phyloP scores from a whole-genome alignment of 495 filamentous ascomycete species.

The Neurospora tetraspora region DNA sequence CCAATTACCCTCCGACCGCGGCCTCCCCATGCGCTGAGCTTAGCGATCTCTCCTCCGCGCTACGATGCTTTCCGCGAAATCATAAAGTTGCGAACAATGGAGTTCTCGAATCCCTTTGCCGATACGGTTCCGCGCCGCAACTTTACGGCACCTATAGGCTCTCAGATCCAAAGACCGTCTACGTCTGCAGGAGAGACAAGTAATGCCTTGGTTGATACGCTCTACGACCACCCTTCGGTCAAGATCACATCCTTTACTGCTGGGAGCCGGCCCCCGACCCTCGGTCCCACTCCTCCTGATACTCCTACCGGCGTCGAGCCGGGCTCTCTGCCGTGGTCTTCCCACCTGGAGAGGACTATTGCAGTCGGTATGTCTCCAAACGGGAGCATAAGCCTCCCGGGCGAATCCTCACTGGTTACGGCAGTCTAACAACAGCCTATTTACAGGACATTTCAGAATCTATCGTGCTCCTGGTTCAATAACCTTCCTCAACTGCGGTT shows the following conservation, averaged over 20 bases:
- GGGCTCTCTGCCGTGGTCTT: slow-evolving; percentile 63
- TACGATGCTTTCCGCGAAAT: slow-evolving; percentile 12
- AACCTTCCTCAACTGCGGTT: slow-evolving; percentile 75
- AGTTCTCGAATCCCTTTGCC: slow-evolving; percentile 15
- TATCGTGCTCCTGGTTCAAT: slow-evolving; percentile 74
- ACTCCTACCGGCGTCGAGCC: slow-evolving; percentile 26
- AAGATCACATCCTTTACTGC: slow-evolving; percentile 57
- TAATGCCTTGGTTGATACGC: slow-evolving; percentile 47
- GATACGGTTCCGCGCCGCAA: slow-evolving; percentile 30
- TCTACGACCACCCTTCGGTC: slow-evolving; percentile 58
- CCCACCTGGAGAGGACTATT: slow-evolving; percentile 68
- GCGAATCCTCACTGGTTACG: no score
- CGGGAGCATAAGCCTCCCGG: no score
- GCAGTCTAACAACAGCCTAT: slow-evolving; percentile 1
- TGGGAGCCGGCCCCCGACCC: slow-evolving; percentile 30
- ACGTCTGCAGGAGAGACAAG: not conserved
- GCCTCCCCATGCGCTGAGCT: not conserved
- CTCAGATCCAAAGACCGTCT: not conserved
- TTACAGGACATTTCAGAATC: slow-evolving; percentile 60
- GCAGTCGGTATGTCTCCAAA: slow-evolving; percentile 50
- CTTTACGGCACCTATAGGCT: slow-evolving; percentile 25
- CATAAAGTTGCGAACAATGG: slow-evolving; percentile 14
- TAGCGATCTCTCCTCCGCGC: not conserved
- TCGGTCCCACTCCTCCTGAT: slow-evolving; percentile 27
- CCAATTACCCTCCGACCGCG: not conserved